Evolutionary conservation across 768 basidiomycete genomes (phyloP).

Genomic region (Auriscalpium orientale): DNA sequence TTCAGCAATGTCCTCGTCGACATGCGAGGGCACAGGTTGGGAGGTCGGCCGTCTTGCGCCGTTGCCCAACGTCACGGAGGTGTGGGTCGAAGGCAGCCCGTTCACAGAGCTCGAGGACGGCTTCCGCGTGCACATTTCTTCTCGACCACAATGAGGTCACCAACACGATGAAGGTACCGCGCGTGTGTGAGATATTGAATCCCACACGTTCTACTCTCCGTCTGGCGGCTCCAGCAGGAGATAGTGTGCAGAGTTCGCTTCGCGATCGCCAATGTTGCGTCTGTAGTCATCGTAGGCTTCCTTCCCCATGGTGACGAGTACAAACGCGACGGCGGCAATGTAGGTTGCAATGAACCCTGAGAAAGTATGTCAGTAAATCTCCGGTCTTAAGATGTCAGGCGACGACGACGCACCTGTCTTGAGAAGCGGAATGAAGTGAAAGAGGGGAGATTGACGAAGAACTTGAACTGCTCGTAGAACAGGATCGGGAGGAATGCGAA

Average conservation of each 20-base stretch:
- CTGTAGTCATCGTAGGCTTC: conserved; percentile 99
- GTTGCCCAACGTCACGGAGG: too few relatives aligned
- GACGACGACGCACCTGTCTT: conserved; percentile 85
- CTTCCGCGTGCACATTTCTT: conserved; percentile 59
- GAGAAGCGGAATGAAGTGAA: conserved; percentile 91
- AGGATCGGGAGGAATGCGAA: conserved; percentile 97
- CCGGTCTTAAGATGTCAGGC: not conserved
- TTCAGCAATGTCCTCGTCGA: too few relatives aligned
- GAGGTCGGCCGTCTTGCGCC: too few relatives aligned
- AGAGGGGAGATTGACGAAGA: conserved; percentile 97
- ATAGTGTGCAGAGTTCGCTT: conserved; percentile 93
- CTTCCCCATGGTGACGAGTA: conserved; percentile 93
- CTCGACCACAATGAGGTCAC: conserved; percentile 85
- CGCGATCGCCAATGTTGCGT: conserved; percentile 82
- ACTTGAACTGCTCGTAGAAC: conserved; percentile 99
- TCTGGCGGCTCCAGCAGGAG: conserved; percentile 56
- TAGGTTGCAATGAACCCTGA: conserved; percentile 93
- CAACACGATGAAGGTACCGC: conserved; percentile 87
- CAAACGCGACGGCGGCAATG: conserved; percentile 92
- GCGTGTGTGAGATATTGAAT: conserved; percentile 37
- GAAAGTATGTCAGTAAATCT: not conserved
- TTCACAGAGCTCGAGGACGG: too few relatives aligned
- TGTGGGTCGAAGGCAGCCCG: too few relatives aligned
- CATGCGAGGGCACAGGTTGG: too few relatives aligned
- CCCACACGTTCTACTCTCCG: conserved; percentile 12